Base-by-base conservation (phyloP, 495 filamentous ascomycete species). In the Lepraria neglecta region DNA sequence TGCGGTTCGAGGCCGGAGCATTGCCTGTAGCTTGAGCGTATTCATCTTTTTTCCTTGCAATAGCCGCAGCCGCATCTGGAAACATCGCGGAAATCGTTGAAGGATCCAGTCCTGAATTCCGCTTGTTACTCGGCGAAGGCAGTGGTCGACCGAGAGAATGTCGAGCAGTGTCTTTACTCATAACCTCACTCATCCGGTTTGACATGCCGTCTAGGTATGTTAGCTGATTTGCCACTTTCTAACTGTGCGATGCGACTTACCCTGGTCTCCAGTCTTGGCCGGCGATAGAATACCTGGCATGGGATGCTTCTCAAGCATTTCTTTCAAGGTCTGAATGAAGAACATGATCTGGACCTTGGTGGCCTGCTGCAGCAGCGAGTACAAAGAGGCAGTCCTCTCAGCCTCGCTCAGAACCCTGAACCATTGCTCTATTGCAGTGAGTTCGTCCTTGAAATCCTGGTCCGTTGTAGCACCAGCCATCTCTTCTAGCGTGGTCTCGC, bases 351-450 rank as follows among this genome's bases (percentile, higher is more conserved):
- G 94, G 57, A 98, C 92, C 74, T 98, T 95, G 5, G 94, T 97
- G 7, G 94, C 97, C 76, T 98, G 94, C 80, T 97, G 95, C 50
- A 98, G 78, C 62, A 98, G 77, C 38, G 94, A 92, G 76, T 98
- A 97, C 47, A 97, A 75, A 30, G 94, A 95, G 44, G 94, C 94
- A 7, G 94, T 98, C 56, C 94, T 79, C 76, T 98, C 94, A 21
- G 94, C 91, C 75, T 98, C 94, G 69, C 92, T 96, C 58, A 98
- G 79, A 31, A 98, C 94, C 50, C 91, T 88, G 74, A 98, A 98
- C 94, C 94, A 98, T 77, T 98, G 92, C 77, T 98, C 94, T 70
- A 98, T 98, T 61, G 94, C 94, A 73, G 89, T 94, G 56, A 98
- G 84, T 75, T 98, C 94, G 76, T 97, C 94, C 78, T 97, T 98